Percentiles rank a stretch among this genome's conserved stretches.
These are phyloP conservation scores for Melaleuca alternifolia DNA, from an alignment of 345 rosid species.

Conservation along the genomic window DNA sequence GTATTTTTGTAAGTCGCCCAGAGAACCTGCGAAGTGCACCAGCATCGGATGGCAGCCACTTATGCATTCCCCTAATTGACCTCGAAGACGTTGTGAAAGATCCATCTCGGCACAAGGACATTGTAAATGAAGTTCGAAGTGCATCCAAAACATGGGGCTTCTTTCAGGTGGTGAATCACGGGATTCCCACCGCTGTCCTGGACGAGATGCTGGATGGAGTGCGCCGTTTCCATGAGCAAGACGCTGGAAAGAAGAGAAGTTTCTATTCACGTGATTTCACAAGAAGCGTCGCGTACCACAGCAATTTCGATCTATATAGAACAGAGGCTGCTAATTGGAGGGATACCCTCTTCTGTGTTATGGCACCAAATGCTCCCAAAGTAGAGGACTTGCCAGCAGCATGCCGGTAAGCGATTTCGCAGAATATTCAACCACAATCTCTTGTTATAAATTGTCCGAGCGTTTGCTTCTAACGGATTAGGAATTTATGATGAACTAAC, in stretches of 20 bases:
- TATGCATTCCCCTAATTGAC: constrained; percentile 20
- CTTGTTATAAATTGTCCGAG: not conserved
- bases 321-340: constrained; percentile 29
- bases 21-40: not conserved
- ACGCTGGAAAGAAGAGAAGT: constrained; percentile 10
- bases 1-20: not conserved
- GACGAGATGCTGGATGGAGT: constrained; percentile 18
- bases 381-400: constrained; percentile 22
- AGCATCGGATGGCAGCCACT: not conserved
- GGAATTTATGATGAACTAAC: not conserved
- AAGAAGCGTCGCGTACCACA: constrained; percentile 11
- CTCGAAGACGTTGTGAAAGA: constrained; percentile 4
- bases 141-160: constrained; percentile 39
- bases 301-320: constrained; percentile 18
- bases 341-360: constrained; percentile 13
- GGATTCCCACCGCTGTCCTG: constrained; percentile 12
- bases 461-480: not conserved
- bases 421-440: not conserved
- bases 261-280: constrained; percentile 14
- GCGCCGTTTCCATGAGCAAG: constrained; percentile 26
- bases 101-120: not conserved
- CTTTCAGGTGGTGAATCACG: constrained; percentile 32
- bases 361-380: constrained; percentile 18
- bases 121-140: not conserved
- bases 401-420: constrained; percentile 14